Evolutionary conservation across 106 monocot genomes (phyloP), one percentile per base, ranked within the genome.

Genomic region (Triglochin maritima): DNA sequence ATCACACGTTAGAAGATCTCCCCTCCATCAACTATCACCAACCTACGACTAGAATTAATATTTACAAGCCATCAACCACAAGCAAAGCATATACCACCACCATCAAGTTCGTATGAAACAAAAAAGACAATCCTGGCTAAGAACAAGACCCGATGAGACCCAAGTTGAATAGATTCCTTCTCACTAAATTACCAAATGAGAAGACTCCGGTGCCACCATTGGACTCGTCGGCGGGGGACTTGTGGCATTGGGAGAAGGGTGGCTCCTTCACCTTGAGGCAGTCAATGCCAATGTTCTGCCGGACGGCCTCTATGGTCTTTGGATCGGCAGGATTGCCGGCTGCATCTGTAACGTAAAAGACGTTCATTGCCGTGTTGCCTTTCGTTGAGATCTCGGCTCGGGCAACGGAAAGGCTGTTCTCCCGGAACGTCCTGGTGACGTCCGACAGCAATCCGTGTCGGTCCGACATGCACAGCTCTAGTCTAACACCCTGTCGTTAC

Each of bases 351-450:
- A 98, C 88, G 65, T 88, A 84, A 84, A 98, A 98, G 44, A 80
- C 86, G 72, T 98, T 84, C 10, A 29, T 15, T 3, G 96, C 86
- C 76, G 53, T 77, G 29, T 68, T 67, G 9, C 58, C 83, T 47
- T 77, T 75, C 2, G 91, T 98, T 2, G 84, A 72, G 44, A 88
- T 76, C 72, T 91, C 96, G 6, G 96, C 91, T 48, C 78, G 56
- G 1, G 80, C 75, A 6, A 98, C 84, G 1, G 82, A 84, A 7
- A 98, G 70, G 6, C 96, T 87, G 67, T 91, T 91, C 77, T 98
- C 96, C 5, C 96, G 81, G 73, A 98, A 88, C 4, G 79, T 82
- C n/a, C 91, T 65, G 0, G 96, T 98, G 10, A 92, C 96, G 9
- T 86, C 73, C 0, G 88, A 85, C 0, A 98, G 88, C 46, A 91